These are phyloP conservation scores for Trametes pubescens DNA, from an alignment of 1,284 basidiomycete genomes.

Conservation along the genomic window DNA sequence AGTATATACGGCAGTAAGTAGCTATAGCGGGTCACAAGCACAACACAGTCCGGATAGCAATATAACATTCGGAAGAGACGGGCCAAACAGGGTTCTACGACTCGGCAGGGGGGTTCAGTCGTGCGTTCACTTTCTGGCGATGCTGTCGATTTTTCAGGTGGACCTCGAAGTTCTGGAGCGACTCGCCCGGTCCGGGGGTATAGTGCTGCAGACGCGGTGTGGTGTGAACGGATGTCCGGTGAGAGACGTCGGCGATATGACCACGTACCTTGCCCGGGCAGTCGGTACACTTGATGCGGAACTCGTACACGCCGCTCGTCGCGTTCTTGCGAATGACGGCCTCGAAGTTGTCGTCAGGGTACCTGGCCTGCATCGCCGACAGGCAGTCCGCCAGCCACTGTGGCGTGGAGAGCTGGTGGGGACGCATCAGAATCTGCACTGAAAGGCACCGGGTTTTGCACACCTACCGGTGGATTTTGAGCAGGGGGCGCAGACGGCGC, in stretches of 20 bases:
- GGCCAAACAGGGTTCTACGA: conserved; percentile 12
- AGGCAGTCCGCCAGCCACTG: conserved; percentile 76
- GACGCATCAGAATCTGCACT: conserved; percentile 16
- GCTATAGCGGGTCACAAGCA: conserved; percentile 33
- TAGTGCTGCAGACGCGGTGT: conserved; percentile 68
- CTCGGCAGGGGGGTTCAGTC: conserved; percentile 37
- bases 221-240: conserved; percentile 13
- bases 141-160: conserved; percentile 86
- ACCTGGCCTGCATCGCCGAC: conserved; percentile 71
- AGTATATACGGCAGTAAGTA: conserved; percentile 30
- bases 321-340: conserved; percentile 70
- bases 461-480: conserved; percentile 34
- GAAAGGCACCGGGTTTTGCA: conserved; percentile 8
- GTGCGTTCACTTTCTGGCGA: conserved; percentile 62
- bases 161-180: conserved; percentile 91
- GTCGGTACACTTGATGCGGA: conserved; percentile 94
- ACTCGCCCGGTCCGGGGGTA: conserved; percentile 91
- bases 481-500: conserved; percentile 28
- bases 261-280: conserved; percentile 88
- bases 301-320: conserved; percentile 68
- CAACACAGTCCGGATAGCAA: conserved; percentile 38
- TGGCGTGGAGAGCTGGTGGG: conserved; percentile 53
- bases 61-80: conserved; percentile 18
- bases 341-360: conserved; percentile 87
- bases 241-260: conserved; percentile 25